Base-by-base conservation (phyloP, 345 rosid genomes). In the Hypericum perforatum region DNA sequence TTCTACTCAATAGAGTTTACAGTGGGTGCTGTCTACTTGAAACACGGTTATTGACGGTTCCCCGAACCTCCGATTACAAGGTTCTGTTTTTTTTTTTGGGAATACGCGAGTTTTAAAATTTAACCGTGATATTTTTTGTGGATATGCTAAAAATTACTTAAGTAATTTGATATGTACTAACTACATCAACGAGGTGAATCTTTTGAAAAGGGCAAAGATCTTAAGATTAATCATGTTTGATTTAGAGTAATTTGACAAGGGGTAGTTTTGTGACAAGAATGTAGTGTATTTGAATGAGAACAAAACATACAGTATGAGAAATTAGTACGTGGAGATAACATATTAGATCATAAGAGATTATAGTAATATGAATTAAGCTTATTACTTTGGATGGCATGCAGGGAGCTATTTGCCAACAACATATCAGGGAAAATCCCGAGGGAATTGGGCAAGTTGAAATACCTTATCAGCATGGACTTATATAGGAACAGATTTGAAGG, bases 401-500 rank as follows among this genome's bases (percentile, higher is more conserved):
- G 96, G 62, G 98, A 91, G 72, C 96, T 91, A 49, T 91, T 87
- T 73, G 87, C 85, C 64, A 91, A 87, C 80, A 81, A 75, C 68
- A 81, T 91, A 42, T 75, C 82, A 55, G 98, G 96, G 64, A 75
- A 74, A 42, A 79, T 87, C 63, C 96, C 98, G 40, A 10, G 65
- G 9, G 96, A 87, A 74, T 80, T 91, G 32, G 95, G 89, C 53
- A 85, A 76, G 70, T 73, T 91, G 75, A 88, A 80, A 82, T 78
- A 71, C 41, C 98, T 92, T 49, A 77, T 92, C 67, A 92, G 98
- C 82, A 75, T 92, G 88, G 98, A 92, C 73, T 70, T 92, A 44
- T 92, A 92, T 68, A 83, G 74, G 77, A 92, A 92, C 85, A 85
- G 85, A 62, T 82, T 92, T 54, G 75, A 90, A 0, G 98, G 98